Base-by-base conservation (phyloP, 148 eudicot species). In the Vaccinium corymbosum region DNA sequence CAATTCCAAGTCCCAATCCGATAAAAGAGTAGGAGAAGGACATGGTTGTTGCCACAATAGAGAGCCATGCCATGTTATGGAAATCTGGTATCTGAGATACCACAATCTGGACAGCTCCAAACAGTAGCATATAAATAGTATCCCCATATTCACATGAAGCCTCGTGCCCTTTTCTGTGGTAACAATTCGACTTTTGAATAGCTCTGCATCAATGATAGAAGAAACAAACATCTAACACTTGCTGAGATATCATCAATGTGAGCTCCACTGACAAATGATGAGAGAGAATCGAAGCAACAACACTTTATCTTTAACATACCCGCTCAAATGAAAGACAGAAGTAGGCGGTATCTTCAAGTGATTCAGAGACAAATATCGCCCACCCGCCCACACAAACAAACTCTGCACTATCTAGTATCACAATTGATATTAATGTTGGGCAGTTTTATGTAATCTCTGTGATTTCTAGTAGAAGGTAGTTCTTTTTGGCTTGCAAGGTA, bases 61-160 rank as follows among this genome's bases (percentile, higher is more conserved):
- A 94, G 50, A 94, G 91, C 94, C 94, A 94, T 57, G 84, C 90
- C 93, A 92, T 94, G 90, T 88, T 87, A 85, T 91, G 97, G 73
- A 92, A 90, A 81, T 91, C 86, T 0, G 97, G 97, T 88, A 92
- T 92, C 68, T 91, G 95, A 71, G 94, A 94, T 75, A 89, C 20
- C 17, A 92, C 20, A 13, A 89, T 83, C 81, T 94, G 94, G 50
- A 87, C 66, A 13, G 82, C 83, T 74, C 97, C 97, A 86, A 94
- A 94, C 38, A 89, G 20, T 13, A 94, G 80, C 91, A 92, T 92
- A 79, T 88, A 92, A 27, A 38, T 15, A 22, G 82, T 78, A 70
- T 82, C 84, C 38, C 88, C 91, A 68, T 86, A 90, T 0, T 87
- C 83, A 50, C 97, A 94, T 0, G 89, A 32, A 25, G 92, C 92